Percentiles rank a stretch among this genome's conserved stretches.
Evolutionary conservation across 345 rosid genomes (phyloP).

Genomic region (Lumnitzera racemosa): DNA sequence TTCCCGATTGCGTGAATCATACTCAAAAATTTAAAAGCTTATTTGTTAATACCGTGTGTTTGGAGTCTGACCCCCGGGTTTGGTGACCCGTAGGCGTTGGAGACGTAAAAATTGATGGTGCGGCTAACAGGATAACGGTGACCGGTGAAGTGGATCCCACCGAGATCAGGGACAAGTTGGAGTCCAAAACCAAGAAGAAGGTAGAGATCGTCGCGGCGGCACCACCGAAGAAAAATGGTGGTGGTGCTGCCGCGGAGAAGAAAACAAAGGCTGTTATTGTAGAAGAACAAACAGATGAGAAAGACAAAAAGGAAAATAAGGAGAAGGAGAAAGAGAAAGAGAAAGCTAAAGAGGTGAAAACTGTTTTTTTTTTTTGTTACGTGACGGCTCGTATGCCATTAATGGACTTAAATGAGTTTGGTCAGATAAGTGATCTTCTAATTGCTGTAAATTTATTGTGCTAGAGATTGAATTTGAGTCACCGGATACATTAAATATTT

Average conservation of each 20-base stretch:
- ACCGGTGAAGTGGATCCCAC: constrained; percentile 36
- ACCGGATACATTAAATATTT: too few relatives aligned
- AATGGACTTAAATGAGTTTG: too few relatives aligned
- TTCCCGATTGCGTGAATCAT: not conserved
- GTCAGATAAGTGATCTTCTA: too few relatives aligned
- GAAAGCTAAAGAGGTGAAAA: constrained; percentile 13
- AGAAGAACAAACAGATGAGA: too few relatives aligned
- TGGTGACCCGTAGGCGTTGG: constrained; percentile 26
- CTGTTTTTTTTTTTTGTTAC: too few relatives aligned
- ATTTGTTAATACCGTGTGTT: not conserved
- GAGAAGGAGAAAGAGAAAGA: constrained; percentile 21
- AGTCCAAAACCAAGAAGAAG: constrained; percentile 21
- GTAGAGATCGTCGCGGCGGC: constrained; percentile 27
- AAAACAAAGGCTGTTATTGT: constrained; percentile 12
- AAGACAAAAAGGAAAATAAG: constrained; percentile 2
- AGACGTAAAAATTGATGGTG: constrained; percentile 20
- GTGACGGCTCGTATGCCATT: too few relatives aligned
- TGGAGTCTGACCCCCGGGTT: not conserved
- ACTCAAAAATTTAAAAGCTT: not conserved
- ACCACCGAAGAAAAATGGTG: constrained; percentile 32
- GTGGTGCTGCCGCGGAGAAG: constrained; percentile 25
- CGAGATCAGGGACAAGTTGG: constrained; percentile 22
- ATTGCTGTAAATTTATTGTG: too few relatives aligned
- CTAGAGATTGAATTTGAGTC: too few relatives aligned
- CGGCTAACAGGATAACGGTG: constrained; percentile 29